phyloP scores from a whole-genome alignment of 2,329 filamentous ascomycete species.

The Xylariaceae sp. region DNA sequence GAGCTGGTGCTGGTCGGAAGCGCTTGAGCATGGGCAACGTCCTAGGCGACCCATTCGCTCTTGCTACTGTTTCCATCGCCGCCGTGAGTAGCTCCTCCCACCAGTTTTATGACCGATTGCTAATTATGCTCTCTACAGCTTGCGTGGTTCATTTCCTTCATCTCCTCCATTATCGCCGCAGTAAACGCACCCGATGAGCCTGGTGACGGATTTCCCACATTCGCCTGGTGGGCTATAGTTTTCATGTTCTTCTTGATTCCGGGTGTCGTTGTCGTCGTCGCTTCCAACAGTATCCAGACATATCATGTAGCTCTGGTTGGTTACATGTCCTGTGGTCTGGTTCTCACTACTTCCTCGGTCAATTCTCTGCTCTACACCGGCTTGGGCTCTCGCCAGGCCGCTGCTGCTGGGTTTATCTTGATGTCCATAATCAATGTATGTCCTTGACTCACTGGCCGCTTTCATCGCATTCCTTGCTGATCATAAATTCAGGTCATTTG shows the following conservation, averaged over 20 bases:
- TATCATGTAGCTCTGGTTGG: constrained; percentile 91
- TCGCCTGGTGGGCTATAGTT: constrained; percentile 86
- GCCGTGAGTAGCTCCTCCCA: constrained; percentile 49
- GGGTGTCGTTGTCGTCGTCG: constrained; percentile 77
- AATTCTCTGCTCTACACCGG: constrained; percentile 80
- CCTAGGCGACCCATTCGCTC: constrained; percentile 90
- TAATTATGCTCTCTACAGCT: constrained; percentile 54
- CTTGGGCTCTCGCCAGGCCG: constrained; percentile 73
- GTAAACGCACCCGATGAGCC: constrained; percentile 41
- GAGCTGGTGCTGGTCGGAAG: constrained; percentile 50
- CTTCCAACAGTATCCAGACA: constrained; percentile 76
- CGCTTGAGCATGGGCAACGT: constrained; percentile 81
- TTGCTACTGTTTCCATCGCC: constrained; percentile 89
- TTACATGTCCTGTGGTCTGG: constrained; percentile 77
- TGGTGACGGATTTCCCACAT: constrained; percentile 63
- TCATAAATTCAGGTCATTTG: constrained; percentile 69
- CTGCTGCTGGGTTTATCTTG: constrained; percentile 88
- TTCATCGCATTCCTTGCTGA: not conserved
- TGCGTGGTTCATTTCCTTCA: constrained; percentile 90
- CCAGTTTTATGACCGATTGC: not conserved
- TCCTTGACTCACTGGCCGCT: no score
- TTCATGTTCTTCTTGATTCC: constrained; percentile 82
- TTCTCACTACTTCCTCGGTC: constrained; percentile 80
- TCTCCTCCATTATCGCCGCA: constrained; percentile 74
- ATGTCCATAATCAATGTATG: constrained; percentile 88